Evolutionary conservation across 345 rosid species (phyloP), one percentile per base, ranked within the genome.

Genomic region (Corymbia maculata): DNA sequence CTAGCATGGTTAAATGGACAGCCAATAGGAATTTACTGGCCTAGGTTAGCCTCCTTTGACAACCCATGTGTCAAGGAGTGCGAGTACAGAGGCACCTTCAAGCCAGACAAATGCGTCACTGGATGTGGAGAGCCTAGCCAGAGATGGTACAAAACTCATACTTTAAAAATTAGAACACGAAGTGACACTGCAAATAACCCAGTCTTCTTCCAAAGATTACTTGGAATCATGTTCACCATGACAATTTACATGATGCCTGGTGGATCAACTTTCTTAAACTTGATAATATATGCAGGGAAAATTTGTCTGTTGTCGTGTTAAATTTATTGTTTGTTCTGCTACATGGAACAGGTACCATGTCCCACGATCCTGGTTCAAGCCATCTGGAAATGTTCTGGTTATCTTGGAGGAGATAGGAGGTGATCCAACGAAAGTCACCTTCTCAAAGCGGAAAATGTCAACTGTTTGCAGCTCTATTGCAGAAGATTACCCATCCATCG

Each of bases 1-100:
- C 95, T 94, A 90, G 99, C 98, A 68, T 97, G 99, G 99, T 91
- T 98, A 92, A 96, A 97, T 47, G 99, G 99, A n/a, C 96, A 98
- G 94, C 97, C 95, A 89, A 95, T 98, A 79, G 99, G 99, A 88
- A 97, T 98, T 92, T 98, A 94, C 89, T 98, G 96, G 96, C 97
- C 95, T 8, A 93, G 93, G 90, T 87, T 89, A 84, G 94, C 93
- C 90, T 90, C 92, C 86, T 70, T 86, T 16, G 90, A 92, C 79
- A 95, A 90, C 26, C 90, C 92, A 22, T 96, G 99, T n/a, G 94
- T 92, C 75, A 82, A 93, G 84, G 94, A 93, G 89, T 98, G 99
- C 45, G 93, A 96, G 85, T 97, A 96, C 91, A 92, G 98, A 89
- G 99, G 98, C 91, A 91, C 91, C 86, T 98, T 98, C 92, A 86